Evolutionary conservation across 2,329 filamentous ascomycete species (phyloP).

Genomic region (Claviceps fusiformis): DNA sequence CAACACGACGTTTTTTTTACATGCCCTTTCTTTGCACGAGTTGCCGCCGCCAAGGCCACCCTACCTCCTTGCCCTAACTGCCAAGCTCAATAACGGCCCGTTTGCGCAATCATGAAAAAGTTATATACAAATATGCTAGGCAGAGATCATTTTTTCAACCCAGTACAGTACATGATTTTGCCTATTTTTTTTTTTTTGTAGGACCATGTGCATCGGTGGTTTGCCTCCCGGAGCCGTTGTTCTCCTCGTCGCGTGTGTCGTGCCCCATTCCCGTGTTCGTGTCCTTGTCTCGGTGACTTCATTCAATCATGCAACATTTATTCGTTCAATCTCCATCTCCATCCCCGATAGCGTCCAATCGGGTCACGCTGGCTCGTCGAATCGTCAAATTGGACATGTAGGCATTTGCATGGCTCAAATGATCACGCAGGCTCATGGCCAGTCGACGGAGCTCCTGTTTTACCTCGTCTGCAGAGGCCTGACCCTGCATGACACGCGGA

Average conservation of each 20-base stretch:
- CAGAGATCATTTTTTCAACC: no score
- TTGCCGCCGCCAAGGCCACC: no score
- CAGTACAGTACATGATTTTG: no score
- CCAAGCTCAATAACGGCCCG: no score
- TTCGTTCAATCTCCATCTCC: neutral
- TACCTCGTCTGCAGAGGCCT: conserved; percentile 36
- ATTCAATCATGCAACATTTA: neutral
- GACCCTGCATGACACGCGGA: conserved; percentile 39
- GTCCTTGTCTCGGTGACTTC: neutral
- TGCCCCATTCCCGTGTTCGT: neutral
- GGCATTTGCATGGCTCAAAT: conserved; percentile 30
- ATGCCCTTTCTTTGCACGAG: no score
- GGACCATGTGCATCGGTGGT: no score
- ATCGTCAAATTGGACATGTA: conserved; percentile 29
- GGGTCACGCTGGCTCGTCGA: conserved; percentile 19
- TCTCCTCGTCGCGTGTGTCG: neutral
- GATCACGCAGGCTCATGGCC: conserved; percentile 35
- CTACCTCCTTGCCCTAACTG: no score
- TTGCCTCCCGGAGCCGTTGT: no score
- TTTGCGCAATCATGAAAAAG: no score
- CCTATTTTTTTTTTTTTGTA: no score
- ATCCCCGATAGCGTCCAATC: conserved; percentile 6
- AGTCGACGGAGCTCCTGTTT: conserved; percentile 37
- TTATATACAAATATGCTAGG: no score
- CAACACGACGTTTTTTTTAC: no score